Evolutionary conservation across 2,329 filamentous ascomycete genomes (phyloP).

Genomic region (Aspergillus quadricinctus): DNA sequence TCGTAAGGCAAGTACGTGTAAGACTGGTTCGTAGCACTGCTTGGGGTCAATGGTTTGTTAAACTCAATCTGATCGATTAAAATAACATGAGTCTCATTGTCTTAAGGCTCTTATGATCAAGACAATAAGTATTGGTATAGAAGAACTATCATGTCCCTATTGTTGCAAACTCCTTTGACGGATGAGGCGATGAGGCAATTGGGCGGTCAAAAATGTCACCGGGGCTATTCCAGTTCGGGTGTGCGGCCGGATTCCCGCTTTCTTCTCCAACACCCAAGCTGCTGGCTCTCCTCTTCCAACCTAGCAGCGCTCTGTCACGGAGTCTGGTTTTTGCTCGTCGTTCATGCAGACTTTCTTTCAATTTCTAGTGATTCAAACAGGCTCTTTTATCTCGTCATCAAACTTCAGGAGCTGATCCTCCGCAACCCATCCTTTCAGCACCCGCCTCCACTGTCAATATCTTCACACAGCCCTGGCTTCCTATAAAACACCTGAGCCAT

Average conservation of each 20-base stretch:
- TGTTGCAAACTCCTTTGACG: not conserved
- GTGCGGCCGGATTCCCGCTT: slow-evolving; percentile 13
- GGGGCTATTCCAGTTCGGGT: slow-evolving; percentile 17
- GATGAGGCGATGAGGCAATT: not conserved
- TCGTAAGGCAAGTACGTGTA: not conserved
- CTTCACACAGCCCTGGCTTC: not conserved
- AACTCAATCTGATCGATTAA: not conserved
- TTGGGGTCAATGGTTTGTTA: not conserved
- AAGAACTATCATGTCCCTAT: not conserved
- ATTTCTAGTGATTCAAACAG: not conserved
- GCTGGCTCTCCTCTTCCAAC: slow-evolving; percentile 13
- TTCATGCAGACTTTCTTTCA: not conserved
- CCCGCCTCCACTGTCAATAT: not conserved
- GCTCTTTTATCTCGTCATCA: not conserved
- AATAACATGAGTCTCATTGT: not conserved
- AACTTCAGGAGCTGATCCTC: not conserved
- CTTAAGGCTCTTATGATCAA: not conserved
- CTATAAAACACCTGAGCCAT: slow-evolving; percentile 17
- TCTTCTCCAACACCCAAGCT: slow-evolving; percentile 15
- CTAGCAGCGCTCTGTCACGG: not conserved
- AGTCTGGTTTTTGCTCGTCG: not conserved
- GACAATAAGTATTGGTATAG: not conserved
- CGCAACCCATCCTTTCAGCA: not conserved
- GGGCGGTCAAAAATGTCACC: slow-evolving; percentile 16
- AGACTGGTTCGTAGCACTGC: not conserved